phyloP scores from a whole-genome alignment of 345 rosid species.

The Limnanthes douglasii region DNA sequence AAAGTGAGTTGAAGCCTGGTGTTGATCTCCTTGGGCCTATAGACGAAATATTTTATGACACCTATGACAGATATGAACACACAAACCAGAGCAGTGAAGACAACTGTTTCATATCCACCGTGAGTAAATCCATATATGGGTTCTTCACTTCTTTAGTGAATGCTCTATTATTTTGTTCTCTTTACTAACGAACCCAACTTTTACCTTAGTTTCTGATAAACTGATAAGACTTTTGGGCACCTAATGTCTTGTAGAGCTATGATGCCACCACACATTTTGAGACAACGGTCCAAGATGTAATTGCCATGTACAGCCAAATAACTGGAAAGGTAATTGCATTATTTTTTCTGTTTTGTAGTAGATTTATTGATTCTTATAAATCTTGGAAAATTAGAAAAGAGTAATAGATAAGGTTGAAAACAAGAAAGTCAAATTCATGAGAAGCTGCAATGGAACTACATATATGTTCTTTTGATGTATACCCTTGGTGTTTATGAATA shows the following conservation, averaged over 20 bases:
- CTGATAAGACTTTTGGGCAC: not conserved
- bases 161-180: not conserved
- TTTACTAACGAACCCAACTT: no score
- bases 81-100: constrained; percentile 32
- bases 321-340: constrained; percentile 20
- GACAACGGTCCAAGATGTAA: constrained; percentile 21
- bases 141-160: not conserved
- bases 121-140: constrained; percentile 15
- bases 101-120: constrained; percentile 75
- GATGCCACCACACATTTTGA: constrained; percentile 28
- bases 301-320: constrained; percentile 20
- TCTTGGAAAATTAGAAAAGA: no score
- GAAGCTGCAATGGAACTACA: no score
- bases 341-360: not conserved
- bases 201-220: not conserved
- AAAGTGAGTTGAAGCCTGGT: constrained; percentile 78
- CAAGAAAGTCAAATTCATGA: no score
- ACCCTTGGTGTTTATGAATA: not conserved
- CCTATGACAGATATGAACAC: constrained; percentile 68
- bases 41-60: constrained; percentile 73
- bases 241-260: constrained; percentile 14
- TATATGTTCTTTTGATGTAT: not conserved
- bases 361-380: no score
- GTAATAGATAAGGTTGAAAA: no score
- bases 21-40: constrained; percentile 55